Evolutionary conservation across 2,329 filamentous ascomycete species (phyloP), one percentile per base, ranked within the genome.

Genomic region (Fusarium nodosum): DNA sequence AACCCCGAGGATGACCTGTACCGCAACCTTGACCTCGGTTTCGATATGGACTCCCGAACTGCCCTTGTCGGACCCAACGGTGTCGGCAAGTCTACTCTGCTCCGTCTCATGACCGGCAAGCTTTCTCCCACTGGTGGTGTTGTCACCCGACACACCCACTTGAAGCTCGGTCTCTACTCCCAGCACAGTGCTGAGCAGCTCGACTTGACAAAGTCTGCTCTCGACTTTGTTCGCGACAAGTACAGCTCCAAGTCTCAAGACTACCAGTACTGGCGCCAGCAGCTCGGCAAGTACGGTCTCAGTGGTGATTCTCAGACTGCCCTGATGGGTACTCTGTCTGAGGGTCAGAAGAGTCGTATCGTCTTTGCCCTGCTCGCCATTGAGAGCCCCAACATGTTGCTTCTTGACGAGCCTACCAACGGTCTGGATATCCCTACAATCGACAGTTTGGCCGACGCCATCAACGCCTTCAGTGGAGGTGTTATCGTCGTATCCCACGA

Each of bases 161-260:
- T 99, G 86, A 99, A 98, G 88, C 90, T 99, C 66, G 96, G 96
- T 79, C 87, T 98, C 79, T 99, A 99, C 90, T 95, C 91, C 71
- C 96, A 99, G 87, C 96, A 99, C 88, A 97, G 94, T 69, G 93
- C 96, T 57, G 96, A 99, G 82, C 96, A 98, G 85, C 92, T 99
- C 53, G 96, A 99, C 81, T 87, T 99, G 69, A 99, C 94, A 82
- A 99, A 99, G 87, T 97, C 94, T 46, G 91, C 96, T 11, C 89
- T 99, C 56, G 97, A 99, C 82, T 99, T 99, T 79, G 95, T 98
- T 68, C 92, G 96, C 70, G 95, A 98, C 84, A 97, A 95, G 86
- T 98, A 97, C 85, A 82, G 86, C 44, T 86, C 90, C 71, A 93
- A 95, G 84, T 94, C 90, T 56, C 96, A 99, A 81, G 96, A 99